Evolutionary conservation across 176 grass and related monocot genomes (phyloP).

Genomic region (Leersia perrieri): DNA sequence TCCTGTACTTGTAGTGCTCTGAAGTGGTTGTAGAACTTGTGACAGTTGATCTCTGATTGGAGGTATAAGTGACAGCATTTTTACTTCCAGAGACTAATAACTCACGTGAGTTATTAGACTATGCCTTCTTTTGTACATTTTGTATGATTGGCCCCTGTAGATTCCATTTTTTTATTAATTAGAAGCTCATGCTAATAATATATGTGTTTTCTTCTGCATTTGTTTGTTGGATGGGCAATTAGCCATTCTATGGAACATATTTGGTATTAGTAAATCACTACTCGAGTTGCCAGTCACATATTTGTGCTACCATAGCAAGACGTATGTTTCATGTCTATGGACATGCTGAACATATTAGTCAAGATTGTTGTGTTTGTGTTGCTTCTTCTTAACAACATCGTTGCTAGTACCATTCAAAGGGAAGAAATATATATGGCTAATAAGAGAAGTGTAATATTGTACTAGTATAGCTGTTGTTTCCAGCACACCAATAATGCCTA

Average conservation of each 20-base stretch:
- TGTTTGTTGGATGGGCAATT: conserved; percentile 1
- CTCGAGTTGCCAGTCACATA: background rate
- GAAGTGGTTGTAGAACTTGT: background rate
- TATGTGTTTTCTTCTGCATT: background rate
- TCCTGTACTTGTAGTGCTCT: conserved; percentile 7
- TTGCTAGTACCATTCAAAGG: background rate
- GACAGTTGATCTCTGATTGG: background rate
- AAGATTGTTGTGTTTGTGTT: background rate
- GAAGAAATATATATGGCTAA: background rate
- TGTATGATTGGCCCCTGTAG: background rate
- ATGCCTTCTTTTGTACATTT: background rate
- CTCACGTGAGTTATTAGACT: background rate
- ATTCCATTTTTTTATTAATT: background rate
- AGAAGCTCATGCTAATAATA: background rate
- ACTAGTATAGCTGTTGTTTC: background rate
- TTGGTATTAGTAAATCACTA: background rate
- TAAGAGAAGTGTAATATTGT: background rate
- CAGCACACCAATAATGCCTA: background rate
- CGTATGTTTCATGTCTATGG: background rate
- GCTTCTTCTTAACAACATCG: background rate
- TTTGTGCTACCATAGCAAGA: background rate
- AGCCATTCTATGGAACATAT: background rate
- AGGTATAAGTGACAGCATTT: background rate
- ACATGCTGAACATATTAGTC: background rate
- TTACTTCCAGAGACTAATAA: background rate